Evolutionary conservation across 768 basidiomycete genomes (phyloP), one percentile per base, ranked within the genome.

Genomic region (Leucocoprinus sp.): DNA sequence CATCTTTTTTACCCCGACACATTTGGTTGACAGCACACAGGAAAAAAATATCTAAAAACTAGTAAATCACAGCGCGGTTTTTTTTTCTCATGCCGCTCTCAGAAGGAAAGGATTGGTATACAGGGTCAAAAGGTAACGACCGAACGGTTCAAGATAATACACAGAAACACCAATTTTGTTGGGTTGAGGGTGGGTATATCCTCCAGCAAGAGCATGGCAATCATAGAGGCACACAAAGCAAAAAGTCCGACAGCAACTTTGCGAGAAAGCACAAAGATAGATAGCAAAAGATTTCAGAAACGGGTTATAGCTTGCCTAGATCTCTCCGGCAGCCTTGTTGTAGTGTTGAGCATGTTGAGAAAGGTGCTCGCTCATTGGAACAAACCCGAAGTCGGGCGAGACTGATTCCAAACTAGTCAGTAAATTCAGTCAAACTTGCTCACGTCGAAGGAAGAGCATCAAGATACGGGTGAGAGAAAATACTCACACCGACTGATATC

Each of bases 341-440:
- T 80, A 82, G 55, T 76, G 72, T 54, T 72, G 70, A 43, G 78
- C 73, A 46, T 76, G 72, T 54, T 72, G 70, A 43, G 78, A 73
- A 46, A 85, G 63, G 57, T 86, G 82, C 60, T 85, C 84, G 63
- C 80, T 84, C 82, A 87, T 82, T 57, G 75, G 71, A 58, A 87
- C 84, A 67, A 78, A 88, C 50, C 82, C 86, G 69, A 85, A 87
- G 72, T 87, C 84, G 64, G 85, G 85, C 57, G 84, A 84, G 75
- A 82, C 85, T 50, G 44, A 27, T 41, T 52, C 44, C 42, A 39
- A 52, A 45, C 42, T 50, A 43, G 44, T 52, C 42, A 52, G 51
- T 49, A 52, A 49, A 45, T 42, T 49, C 28, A 52, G 38, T 36
- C 35, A 45, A 38, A 36, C 14, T 37, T 33, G 40, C 34, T n/a